Conservation (phyloP, 352 stramenopile genomes). For the Phytopythium litorale region DNA sequence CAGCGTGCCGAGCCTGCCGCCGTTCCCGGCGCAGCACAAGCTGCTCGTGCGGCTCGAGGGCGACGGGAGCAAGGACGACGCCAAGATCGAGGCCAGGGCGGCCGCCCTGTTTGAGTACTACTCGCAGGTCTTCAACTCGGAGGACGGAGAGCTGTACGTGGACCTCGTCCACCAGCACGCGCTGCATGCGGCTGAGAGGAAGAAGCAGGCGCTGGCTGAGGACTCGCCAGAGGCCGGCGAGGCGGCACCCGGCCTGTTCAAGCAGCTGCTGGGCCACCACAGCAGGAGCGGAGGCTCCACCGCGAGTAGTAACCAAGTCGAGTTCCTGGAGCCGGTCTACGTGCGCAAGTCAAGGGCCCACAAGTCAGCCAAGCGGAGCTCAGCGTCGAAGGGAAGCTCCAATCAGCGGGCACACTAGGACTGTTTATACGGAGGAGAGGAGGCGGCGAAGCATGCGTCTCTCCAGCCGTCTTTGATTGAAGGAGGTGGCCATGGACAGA, state of each 20-base stretch:
- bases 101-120: conserved; percentile 63
- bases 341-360: conserved; percentile 24
- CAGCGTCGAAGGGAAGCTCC: conserved; percentile 3
- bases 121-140: conserved; percentile 60
- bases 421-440: not conserved
- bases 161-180: conserved; percentile 35
- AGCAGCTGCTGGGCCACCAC: conserved; percentile 24
- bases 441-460: not conserved
- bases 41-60: conserved; percentile 49
- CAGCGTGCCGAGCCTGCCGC: conserved; percentile 24
- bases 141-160: conserved; percentile 51
- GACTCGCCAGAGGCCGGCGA: conserved; percentile 9
- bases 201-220: conserved; percentile 13
- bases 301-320: conserved; percentile 33
- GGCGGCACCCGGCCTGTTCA: conserved; percentile 16
- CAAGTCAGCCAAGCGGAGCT: conserved; percentile 11
- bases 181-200: conserved; percentile 20
- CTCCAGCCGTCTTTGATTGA: not conserved
- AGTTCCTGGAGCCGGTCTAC: conserved; percentile 55
- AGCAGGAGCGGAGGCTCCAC: conserved; percentile 11
- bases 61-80: conserved; percentile 43
- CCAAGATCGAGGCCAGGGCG: conserved; percentile 38
- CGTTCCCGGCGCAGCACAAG: conserved; percentile 38
- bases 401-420: conserved; percentile 14
- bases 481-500: not conserved